Evolutionary conservation across 139 green algal genomes (phyloP), one percentile per base, ranked within the genome.

Genomic region (Volvox reticuliferus): DNA sequence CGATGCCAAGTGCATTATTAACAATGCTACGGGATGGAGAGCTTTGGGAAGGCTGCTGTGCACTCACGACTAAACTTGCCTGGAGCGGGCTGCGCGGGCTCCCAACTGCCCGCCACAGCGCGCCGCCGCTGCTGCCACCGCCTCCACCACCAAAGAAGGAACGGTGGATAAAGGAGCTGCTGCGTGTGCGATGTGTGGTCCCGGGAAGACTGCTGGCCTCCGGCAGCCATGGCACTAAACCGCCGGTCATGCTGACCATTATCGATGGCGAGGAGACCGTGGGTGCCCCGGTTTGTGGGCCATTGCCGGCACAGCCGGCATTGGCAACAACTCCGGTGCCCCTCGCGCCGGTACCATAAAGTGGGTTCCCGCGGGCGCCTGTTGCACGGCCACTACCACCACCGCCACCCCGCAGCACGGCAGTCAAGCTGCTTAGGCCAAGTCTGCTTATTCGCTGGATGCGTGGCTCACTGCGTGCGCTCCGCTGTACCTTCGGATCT

Each of bases 401-500:
- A 36, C 37, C n/a, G 44, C 44, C 85, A n/a, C 12, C 67, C 1
- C 83, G 67, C 36, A 77, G 28, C 26, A 33, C 68, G 2, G n/a
- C 19, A 12, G 28, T 63, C 18, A 82, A 30, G n/a, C 44, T 28
- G 28, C 36, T 20, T 37, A 89, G 85, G n/a, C 85, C 85, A 30
- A 89, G 69, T 16, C 85, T 68, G n/a, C 28, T 82, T 44, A 89
- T 24, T 16, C 85, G 85, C 6, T 28, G 85, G 17, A 90, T 90
- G 71, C 86, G 86, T 3, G 86, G 86, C 75, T 90, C 86, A 55
- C 86, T 90, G 16, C 86, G 75, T 1, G 86, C 86, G 32, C 73
- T 85, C 36, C 86, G 86, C 75, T 90, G 86, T 71, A 90, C 86
- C 19, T 61, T 32, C 75, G 83, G 86, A 35, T 90, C 86, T 50